Base-by-base conservation (phyloP, 352 stramenopile genomes). In the Elongisporangium prolatum region DNA sequence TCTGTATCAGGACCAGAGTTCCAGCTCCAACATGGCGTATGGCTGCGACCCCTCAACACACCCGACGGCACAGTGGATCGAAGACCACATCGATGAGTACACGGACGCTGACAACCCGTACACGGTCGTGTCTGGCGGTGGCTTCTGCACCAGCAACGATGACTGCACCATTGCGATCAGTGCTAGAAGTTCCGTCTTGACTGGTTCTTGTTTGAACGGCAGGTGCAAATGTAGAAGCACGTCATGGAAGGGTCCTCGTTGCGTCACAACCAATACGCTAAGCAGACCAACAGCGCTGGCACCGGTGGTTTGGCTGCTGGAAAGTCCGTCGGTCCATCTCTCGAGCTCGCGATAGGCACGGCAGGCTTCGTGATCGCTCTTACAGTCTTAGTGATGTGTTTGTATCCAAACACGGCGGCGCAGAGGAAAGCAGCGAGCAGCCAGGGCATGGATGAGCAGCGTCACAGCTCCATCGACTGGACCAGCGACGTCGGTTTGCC, bases 21-120 rank as follows among this genome's bases (percentile, higher is more conserved):
- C 47, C 0, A 34, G 11, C 6, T 89, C 80, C 0, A 72, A 52
- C 1, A 91, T 91, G 82, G 63, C 61, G 8, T 57, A 89, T 0
- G 75, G 74, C 0, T 94, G 82, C 22, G 76, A 94, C 59, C 84
- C 84, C 65, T n/a, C n/a, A n/a, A n/a, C n/a, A n/a, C n/a, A n/a
- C n/a, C n/a, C n/a, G n/a, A n/a, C n/a, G n/a, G n/a, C 63, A 3
- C 62, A 90, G 52, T 95, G 83, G 80, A 95, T 95, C 38, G 21
- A 75, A 1, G 77, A 86, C 22, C 81, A 95, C 55, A 67, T 95
- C 13, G 67, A 88, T 11, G 79, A 91, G 38, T 95, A 93, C 63
- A 56, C 77, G 37, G 82, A 93, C 52, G 59, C 69, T 8, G 65
- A 84, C 11, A 95, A 95, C 54, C 63, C 66, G 48, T 52, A 74